A percentile compares a stretch with the other conserved stretches of the same genome.
These are phyloP conservation scores for Mollisia scopiformis DNA, from an alignment of 2,329 filamentous ascomycete species.

Conservation along the genomic window DNA sequence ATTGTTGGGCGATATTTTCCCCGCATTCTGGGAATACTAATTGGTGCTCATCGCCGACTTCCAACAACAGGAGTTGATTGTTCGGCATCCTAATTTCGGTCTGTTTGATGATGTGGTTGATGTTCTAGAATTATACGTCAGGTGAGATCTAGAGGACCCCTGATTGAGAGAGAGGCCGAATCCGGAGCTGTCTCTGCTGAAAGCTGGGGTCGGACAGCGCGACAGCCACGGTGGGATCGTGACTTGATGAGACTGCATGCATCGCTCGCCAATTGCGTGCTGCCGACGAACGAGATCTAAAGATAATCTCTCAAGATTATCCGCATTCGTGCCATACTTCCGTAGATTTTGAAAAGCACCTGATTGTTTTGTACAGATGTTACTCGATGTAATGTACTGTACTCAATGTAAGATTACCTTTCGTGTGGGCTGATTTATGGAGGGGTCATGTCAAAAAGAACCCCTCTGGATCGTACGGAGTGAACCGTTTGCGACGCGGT, in stretches of 20 bases:
- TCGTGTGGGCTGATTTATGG: not conserved
- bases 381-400: not conserved
- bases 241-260: not conserved
- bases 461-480: not conserved
- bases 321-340: not conserved
- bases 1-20: not conserved
- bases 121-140: not conserved
- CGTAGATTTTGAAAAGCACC: not conserved
- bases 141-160: not conserved
- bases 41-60: not conserved
- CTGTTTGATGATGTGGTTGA: not conserved
- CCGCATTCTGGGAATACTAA: not conserved
- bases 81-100: not conserved
- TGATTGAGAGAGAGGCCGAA: not conserved
- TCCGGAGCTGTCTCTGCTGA: not conserved
- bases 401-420: not conserved
- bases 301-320: not conserved
- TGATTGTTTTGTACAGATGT: not conserved
- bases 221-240: not conserved
- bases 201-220: not conserved
- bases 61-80: not conserved
- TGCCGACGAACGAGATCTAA: not conserved
- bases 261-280: not conserved
- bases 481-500: not conserved
- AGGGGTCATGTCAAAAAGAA: not conserved